Conservation (phyloP, 2,329 filamentous ascomycete species). For the Fusarium tjaetaba region DNA sequence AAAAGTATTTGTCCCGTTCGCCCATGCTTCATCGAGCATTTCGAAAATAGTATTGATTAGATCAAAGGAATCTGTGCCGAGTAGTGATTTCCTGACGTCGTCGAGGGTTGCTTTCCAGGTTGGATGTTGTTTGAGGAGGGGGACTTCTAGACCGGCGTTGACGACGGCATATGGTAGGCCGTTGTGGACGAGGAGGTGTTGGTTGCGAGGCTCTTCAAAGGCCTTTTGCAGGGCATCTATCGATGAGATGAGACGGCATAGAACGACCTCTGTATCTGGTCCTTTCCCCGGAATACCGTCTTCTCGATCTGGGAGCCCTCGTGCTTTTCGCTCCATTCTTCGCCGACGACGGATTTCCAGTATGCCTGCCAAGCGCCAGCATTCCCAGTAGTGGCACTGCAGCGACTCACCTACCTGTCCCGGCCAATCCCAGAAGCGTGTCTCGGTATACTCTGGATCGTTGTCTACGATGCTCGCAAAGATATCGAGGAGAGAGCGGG, state of each 20-base stretch:
- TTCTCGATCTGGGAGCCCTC: neutral
- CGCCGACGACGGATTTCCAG: constrained; percentile 35
- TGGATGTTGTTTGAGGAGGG: constrained; percentile 21
- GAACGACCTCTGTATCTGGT: constrained; percentile 29
- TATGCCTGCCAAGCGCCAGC: constrained; percentile 36
- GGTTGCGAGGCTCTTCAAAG: constrained; percentile 32
- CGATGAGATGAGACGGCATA: constrained; percentile 35
- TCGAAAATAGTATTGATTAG: constrained; percentile 21
- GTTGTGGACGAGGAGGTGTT: constrained; percentile 35
- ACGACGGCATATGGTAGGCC: constrained; percentile 32
- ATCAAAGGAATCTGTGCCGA: constrained; percentile 20
- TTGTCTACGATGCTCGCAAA: constrained; percentile 29
- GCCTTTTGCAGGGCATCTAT: constrained; percentile 38
- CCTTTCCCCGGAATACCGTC: neutral
- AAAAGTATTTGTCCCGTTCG: constrained; percentile 29
- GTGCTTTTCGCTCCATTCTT: constrained; percentile 15
- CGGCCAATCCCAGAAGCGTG: constrained; percentile 31
- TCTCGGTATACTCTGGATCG: constrained; percentile 36
- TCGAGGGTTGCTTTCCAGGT: constrained; percentile 33
- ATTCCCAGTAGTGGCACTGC: constrained; percentile 37
- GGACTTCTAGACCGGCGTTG: constrained; percentile 33
- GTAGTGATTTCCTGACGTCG: constrained; percentile 19
- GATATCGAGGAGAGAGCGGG: constrained; percentile 35
- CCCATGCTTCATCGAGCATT: constrained; percentile 35
- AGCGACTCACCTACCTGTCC: constrained; percentile 38